Base-by-base conservation (phyloP, 2,329 filamentous ascomycete species). In the Fonsecaea pedrosoi region DNA sequence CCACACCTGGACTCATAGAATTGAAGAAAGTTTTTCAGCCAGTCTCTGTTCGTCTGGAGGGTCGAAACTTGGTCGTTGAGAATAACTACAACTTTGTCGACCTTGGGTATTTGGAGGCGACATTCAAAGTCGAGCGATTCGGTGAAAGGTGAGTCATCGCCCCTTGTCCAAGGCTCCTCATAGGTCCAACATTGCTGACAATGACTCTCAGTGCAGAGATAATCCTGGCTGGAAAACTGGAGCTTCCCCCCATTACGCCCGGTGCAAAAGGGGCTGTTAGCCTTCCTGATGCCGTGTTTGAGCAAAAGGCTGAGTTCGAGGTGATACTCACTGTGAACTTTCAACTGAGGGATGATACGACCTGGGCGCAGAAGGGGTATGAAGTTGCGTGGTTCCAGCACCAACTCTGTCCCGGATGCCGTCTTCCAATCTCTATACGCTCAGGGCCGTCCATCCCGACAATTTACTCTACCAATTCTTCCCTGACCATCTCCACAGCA, bases 1-100 rank as follows among this genome's bases (percentile, higher is more conserved):
- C 87, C 0, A 86, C 82, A 0, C 86, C 85, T 1, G 87, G 86
- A 0, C 71, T 89, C 58, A 71, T 79, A 1, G 86, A 89, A 72
- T 80, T 83, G 53, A 86, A 87, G 72, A 88, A 86, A 73, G 83
- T 82, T 1, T 84, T 86, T 50, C 82, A 87, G 68, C 87, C 87
- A 0, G 80, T 89, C 2, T 75, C 77, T 1, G 76, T 84, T 1
- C 73, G 79, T 85, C 69, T 87, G 84, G 73, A 68, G 77, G 12
- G 75, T 79, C 84, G 62, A 75, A 86, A 8, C 70, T 71, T 0
- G 79, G 79, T 0, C 77, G 74, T 73, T 15, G 50, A 15, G 13
- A 73, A 73, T 35, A 21, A 60, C 10, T 70, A 70, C 32, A 65
- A 70, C 54, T 71, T 71, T 54, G 32, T 65, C 32, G 62, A 50